These are phyloP conservation scores for Toxicodendron radicans DNA, from an alignment of 345 rosid species.

Conservation along the genomic window DNA sequence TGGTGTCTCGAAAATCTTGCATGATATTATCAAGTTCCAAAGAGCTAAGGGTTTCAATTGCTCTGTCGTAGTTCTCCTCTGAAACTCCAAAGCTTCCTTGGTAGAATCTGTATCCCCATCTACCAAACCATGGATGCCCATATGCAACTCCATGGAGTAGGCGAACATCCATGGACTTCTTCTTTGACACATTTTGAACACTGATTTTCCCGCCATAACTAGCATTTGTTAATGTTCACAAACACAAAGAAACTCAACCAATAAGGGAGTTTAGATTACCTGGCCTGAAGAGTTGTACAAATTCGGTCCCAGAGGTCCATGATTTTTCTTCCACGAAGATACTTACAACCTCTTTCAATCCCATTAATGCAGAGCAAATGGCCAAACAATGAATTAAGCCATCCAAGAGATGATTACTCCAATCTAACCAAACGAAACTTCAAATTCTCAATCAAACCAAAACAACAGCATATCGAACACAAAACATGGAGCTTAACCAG, in stretches of 20 bases:
- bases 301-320: constrained; percentile 88
- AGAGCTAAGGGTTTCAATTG: constrained; percentile 65
- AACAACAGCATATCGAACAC: no score
- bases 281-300: constrained; percentile 48
- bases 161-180: constrained; percentile 70
- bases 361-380: constrained; percentile 83
- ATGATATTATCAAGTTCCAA: constrained; percentile 48
- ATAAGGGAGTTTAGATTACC: constrained; percentile 36
- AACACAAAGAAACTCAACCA: neutral
- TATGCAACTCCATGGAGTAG: constrained; percentile 79
- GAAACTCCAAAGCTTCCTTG: constrained; percentile 80
- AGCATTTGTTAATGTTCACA: neutral
- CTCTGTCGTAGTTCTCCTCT: constrained; percentile 52
- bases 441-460: neutral
- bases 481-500: no score
- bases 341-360: constrained; percentile 67
- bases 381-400: constrained; percentile 78
- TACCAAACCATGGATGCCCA: constrained; percentile 87
- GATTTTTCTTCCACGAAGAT: constrained; percentile 68
- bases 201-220: constrained; percentile 49
- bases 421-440: constrained; percentile 43
- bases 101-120: constrained; percentile 79
- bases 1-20: constrained; percentile 37
- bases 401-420: constrained; percentile 77
- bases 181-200: constrained; percentile 69